Base-by-base conservation (phyloP, 1,139 yeast species). In the Scheffersomyces titani region DNA sequence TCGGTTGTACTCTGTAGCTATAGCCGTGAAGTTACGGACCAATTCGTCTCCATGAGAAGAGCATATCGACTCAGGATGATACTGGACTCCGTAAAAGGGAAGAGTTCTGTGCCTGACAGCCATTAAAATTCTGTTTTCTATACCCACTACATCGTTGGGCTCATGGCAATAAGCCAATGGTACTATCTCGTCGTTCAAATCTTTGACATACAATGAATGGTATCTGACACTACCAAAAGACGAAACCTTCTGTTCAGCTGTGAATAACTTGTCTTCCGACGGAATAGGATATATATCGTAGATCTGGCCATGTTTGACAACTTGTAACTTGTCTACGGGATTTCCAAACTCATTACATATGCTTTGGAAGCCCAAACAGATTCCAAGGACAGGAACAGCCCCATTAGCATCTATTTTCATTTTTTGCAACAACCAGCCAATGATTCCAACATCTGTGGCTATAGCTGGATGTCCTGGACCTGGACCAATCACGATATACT, bases 11-110 rank as follows among this genome's bases (percentile, higher is more conserved):
- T 64, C 60, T 1, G 57, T 53, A 0, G 96, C 91, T 44, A 86
- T 61, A 0, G 58, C 45, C 75, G 91, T 82, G 69, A 94, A 94
- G 66, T 89, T 90, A 21, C 64, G 61, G 3, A 93, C 69, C 56
- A 94, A 71, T 6, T 72, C 68, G 3, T 70, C 78, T 1, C 99
- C 99, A 53, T 74, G 68, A 13, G 78, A 75, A 0, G 98, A 92
- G 66, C 97, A 92, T 49, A 94, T 85, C 0, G 98, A 92, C 67
- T 96, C 99, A 0, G 99, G 99, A 67, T 96, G 99, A 66, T 93
- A 96, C 66, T 96, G 99, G 1, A 96, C 98, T 0, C 97, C 99
- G 72, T 81, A 93, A 73, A 89, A 90, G 0, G 98, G 98, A 30
- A 77, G 72, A 0, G 54, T 30, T 0, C 55, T 64, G 66, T 91